phyloP scores from a whole-genome alignment of 2,329 filamentous ascomycete genomes.

The Aureobasidium sp. region DNA sequence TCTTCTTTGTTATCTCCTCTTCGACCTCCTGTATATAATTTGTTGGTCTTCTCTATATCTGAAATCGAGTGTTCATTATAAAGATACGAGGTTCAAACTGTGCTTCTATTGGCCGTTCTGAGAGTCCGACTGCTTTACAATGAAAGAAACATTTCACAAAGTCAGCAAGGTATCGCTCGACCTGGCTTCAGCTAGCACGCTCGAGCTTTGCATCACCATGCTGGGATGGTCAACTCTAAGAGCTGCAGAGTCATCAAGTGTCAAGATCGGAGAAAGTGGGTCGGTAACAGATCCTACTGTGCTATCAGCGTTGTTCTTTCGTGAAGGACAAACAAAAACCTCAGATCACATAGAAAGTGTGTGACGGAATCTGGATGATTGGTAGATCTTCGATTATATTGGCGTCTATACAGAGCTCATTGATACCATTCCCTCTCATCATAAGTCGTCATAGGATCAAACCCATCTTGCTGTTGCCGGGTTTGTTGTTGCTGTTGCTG shows the following conservation, averaged over 20 bases:
- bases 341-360: neutral
- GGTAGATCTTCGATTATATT: neutral
- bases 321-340: no score
- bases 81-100: no score
- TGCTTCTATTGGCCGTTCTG: no score
- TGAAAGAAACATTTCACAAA: no score
- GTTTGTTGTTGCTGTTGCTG: neutral
- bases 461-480: neutral
- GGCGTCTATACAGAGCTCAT: neutral
- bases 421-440: slow-evolving; percentile 17
- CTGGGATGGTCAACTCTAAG: no score
- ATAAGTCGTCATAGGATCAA: slow-evolving; percentile 14
- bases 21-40: slow-evolving; percentile 5
- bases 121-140: no score
- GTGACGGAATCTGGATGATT: neutral
- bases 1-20: neutral
- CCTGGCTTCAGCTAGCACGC: no score
- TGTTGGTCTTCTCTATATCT: neutral
- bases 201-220: no score
- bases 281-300: neutral
- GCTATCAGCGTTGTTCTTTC: neutral
- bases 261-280: neutral
- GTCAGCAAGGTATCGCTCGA: no score
- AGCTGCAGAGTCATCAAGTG: no score
- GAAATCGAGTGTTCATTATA: neutral